Evolutionary conservation across 768 basidiomycete species (phyloP), one percentile per base, ranked within the genome.

Genomic region (Termitomyces sp.): DNA sequence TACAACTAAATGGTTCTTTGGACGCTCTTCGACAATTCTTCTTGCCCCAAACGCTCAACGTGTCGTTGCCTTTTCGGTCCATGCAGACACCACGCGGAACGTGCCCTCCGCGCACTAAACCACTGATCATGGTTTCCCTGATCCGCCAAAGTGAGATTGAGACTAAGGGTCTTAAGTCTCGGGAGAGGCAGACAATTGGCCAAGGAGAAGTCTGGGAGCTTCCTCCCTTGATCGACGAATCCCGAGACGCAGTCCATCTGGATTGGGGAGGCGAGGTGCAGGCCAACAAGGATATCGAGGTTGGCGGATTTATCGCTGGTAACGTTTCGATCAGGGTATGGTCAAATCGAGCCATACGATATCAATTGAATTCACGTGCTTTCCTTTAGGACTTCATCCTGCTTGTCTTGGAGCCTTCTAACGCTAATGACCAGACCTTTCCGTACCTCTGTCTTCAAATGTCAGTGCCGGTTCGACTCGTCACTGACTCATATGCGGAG

Each of bases 201-300:
- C 78, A 85, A 55, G 85, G 78, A 3, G 69, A 73, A 19, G 57
- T 85, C 9, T 66, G 71, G 41, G 72, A 77, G n/a, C 70, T 80
- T 1, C 77, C 79, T 1, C 75, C 79, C 11, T 64, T 63, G 55
- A 61, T 64, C 60, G 57, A 42, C 39, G 57, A 37, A 58, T 60
- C 30, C 57, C 58, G 25, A 57, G 59, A 54, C 59, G 63, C 11
- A 68, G 67, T 44, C 32, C 72, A 77, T 58, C 68, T 87, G 3
- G 84, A 87, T 61, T 89, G 85, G 79, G 81, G 81, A 59, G 86
- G 85, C 10, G 76, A 80, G 56, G 57, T 87, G 14, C 65, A 63
- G 35, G 70, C 73, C 43, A 60, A 66, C n/a, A 62, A 71, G 21
- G 68, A 76, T 42, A 66, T 78, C 40, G 67, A 66, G 0, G 70